phyloP scores from a whole-genome alignment of 768 basidiomycete species.

The Mycena metata region DNA sequence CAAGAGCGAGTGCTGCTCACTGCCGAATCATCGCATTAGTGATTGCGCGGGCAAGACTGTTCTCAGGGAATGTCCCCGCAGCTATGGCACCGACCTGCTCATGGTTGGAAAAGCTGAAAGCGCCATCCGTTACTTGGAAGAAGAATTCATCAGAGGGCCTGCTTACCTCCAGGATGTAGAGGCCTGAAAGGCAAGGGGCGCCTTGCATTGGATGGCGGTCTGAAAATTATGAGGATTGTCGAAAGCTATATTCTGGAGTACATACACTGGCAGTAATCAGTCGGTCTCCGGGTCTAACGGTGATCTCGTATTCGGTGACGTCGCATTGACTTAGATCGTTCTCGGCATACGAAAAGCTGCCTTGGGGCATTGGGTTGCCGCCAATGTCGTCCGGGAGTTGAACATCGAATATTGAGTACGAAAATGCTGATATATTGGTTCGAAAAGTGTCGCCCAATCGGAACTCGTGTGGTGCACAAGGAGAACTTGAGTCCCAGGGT shows the following conservation, averaged over 20 bases:
- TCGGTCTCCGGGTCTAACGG: constrained; percentile 36
- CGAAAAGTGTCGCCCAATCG: constrained; percentile 38
- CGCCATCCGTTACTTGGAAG: neutral
- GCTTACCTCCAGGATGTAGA: constrained; percentile 24
- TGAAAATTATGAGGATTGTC: neutral
- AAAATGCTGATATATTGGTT: constrained; percentile 36
- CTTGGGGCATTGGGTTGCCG: neutral
- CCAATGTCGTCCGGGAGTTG: neutral
- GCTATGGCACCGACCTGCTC: neutral
- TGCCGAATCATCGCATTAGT: constrained; percentile 8
- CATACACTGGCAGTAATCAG: constrained; percentile 22
- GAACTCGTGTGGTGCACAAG: constrained; percentile 34
- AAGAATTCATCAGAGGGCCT: neutral
- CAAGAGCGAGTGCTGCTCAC: neutral
- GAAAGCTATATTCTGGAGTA: neutral
- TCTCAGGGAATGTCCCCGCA: neutral
- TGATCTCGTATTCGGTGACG: constrained; percentile 23
- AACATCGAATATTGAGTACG: constrained; percentile 34
- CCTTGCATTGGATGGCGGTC: constrained; percentile 26
- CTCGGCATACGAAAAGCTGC: constrained; percentile 24
- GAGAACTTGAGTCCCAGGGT: constrained; percentile 2
- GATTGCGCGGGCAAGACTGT: constrained; percentile 22
- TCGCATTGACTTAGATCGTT: constrained; percentile 28
- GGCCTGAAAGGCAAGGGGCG: constrained; percentile 15
- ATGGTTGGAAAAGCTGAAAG: constrained; percentile 19